Evolutionary conservation across 352 stramenopile species (phyloP).

Genomic region (Phytophthora agathidicida): DNA sequence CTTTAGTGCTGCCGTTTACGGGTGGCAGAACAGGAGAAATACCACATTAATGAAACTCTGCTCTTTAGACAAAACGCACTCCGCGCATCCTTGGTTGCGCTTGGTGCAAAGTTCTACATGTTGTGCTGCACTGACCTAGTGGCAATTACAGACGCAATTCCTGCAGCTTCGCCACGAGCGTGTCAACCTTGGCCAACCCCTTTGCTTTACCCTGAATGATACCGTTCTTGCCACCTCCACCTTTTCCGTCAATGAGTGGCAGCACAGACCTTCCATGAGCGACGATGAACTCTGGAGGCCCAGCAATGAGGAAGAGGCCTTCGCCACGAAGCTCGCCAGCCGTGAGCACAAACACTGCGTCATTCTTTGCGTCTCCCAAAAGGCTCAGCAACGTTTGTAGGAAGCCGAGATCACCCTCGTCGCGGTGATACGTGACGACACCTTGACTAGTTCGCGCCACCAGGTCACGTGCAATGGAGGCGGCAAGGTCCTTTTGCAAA

Average conservation of each 20-base stretch:
- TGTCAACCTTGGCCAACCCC: conserved; percentile 49
- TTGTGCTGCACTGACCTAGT: no score
- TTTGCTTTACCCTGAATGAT: conserved; percentile 85
- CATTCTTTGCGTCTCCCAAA: conserved; percentile 49
- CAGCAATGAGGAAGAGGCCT: conserved; percentile 74
- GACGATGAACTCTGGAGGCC: conserved; percentile 58
- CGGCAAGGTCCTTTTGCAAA: conserved; percentile 74
- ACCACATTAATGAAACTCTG: conserved; percentile 2
- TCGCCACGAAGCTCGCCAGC: conserved; percentile 54
- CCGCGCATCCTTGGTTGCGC: background rate
- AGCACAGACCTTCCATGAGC: conserved; percentile 59
- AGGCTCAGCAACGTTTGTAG: conserved; percentile 60
- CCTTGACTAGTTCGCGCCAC: conserved; percentile 25
- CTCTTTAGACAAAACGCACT: conserved; percentile 20
- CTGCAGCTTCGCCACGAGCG: conserved; percentile 51
- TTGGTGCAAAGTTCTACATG: background rate
- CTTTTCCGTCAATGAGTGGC: conserved; percentile 73
- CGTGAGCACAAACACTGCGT: conserved; percentile 53
- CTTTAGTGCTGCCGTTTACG: background rate
- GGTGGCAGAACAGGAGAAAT: conserved; percentile 13
- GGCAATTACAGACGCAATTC: conserved; percentile 32
- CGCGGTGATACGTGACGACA: conserved; percentile 63
- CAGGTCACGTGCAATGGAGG: conserved; percentile 54
- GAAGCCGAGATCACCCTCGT: conserved; percentile 72
- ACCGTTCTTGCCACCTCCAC: conserved; percentile 74